Base-by-base conservation (phyloP, 1,284 basidiomycete species). In the Leccinum angustisporum region DNA sequence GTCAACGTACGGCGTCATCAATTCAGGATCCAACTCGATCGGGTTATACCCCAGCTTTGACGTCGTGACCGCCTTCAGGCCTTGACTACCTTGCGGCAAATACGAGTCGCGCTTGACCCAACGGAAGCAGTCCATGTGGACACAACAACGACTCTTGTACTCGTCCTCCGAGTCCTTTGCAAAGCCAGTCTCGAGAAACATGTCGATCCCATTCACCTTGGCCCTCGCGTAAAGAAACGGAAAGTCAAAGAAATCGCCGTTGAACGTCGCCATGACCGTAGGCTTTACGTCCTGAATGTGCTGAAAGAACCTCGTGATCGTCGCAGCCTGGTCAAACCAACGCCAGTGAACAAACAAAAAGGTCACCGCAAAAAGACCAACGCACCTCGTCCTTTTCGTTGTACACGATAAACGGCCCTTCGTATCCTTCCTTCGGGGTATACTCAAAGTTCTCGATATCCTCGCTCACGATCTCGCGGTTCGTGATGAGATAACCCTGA, bases 101-200 rank as follows among this genome's bases (percentile, higher is more conserved):
- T 99, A 99, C n/a, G 96, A 98, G 78, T 99, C 97, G 53, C 97
- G 91, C 78, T 99, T 99, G 58, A 99, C 97, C 97, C 97, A 99
- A 71, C 97, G 87, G 83, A 98, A 99, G 76, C 95, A 98, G 74
- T 99, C 97, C 94, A 99, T 97, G 75, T 99, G 97, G 40, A 91
- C 93, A 68, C 95, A 97, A 18, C 85, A 86, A 9, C 93, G 83
- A 67, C 90, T 92, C 80, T 99, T 98, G 83, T 90, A 99, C 75
- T 99, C 97, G 63, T 95, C 92, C 75, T 99, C 97, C 2, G 84
- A 82, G 75, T 99, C 97, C 66, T 87, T 92, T 13, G 87, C 83
- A 72, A 99, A 99, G 0, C 97, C 97, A 1, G 87, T 98, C 79
- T 98, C 96, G 48, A 92, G 80, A 75, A 94, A 95, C 94, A 99